phyloP scores from a whole-genome alignment of 306 rosid genomes.

The Astragalus membranaceus region DNA sequence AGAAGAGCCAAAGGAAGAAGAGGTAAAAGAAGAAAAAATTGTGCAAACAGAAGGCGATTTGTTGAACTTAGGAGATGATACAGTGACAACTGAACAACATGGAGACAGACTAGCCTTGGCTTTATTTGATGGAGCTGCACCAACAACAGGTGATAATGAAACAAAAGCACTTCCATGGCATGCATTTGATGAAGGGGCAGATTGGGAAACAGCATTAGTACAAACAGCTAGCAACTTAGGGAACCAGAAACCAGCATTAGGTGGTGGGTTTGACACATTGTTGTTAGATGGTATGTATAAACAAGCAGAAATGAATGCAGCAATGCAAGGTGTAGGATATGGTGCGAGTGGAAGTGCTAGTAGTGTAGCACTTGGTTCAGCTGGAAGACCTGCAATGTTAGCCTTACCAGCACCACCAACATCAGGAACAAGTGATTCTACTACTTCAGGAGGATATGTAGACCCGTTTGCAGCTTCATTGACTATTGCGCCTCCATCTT shows the following conservation, averaged over 20 bases:
- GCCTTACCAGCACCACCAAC: constrained; percentile 76
- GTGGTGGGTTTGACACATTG: constrained; percentile 70
- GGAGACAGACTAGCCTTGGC: constrained; percentile 61
- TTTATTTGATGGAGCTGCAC: constrained; percentile 53
- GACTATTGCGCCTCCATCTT: constrained; percentile 68
- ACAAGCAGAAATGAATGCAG: constrained; percentile 29
- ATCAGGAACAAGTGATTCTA: background rate
- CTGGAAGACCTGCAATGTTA: constrained; percentile 66
- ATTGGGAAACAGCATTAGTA: constrained; percentile 83
- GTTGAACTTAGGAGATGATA: constrained; percentile 57
- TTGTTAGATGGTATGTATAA: constrained; percentile 81
- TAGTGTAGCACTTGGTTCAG: constrained; percentile 75
- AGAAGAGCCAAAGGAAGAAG: constrained; percentile 14
- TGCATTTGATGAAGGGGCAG: constrained; percentile 55
- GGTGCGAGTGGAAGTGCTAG: constrained; percentile 77
- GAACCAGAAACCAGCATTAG: constrained; percentile 43
- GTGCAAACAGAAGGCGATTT: constrained; percentile 49
- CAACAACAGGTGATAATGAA: constrained; percentile 1
- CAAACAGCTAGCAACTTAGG: constrained; percentile 51
- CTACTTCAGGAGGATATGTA: background rate
- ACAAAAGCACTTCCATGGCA: constrained; percentile 62
- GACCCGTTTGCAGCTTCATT: constrained; percentile 90
- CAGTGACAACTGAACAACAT: constrained; percentile 27
- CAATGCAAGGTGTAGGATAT: constrained; percentile 40
- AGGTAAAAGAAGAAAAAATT: constrained; percentile 14